phyloP scores from a whole-genome alignment of 2,329 filamentous ascomycete species.

The Aspergillus ibericus region DNA sequence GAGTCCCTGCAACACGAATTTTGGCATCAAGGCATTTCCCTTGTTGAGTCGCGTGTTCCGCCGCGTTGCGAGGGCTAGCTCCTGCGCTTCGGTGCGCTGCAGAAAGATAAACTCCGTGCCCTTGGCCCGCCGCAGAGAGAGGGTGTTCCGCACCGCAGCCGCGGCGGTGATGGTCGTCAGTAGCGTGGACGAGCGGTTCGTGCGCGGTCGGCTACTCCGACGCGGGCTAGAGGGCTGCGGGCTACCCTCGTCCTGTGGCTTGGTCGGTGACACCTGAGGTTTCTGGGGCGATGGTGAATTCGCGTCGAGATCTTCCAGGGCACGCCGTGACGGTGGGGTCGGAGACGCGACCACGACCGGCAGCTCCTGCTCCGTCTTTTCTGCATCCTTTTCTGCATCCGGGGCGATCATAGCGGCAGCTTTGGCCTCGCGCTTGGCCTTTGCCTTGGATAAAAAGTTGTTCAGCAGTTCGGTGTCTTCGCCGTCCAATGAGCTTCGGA shows the following conservation, averaged over 20 bases:
- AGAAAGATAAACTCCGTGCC: slow-evolving; percentile 48
- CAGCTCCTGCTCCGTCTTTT: slow-evolving; percentile 16
- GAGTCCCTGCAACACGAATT: slow-evolving; percentile 29
- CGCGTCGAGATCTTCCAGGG: slow-evolving; percentile 37
- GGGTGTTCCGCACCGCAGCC: slow-evolving; percentile 35
- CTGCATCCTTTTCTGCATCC: slow-evolving; percentile 19
- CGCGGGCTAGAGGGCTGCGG: slow-evolving; percentile 32
- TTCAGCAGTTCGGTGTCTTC: slow-evolving; percentile 43
- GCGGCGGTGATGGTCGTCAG: slow-evolving; percentile 22
- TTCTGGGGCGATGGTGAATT: slow-evolving; percentile 43
- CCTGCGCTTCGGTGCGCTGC: slow-evolving; percentile 43
- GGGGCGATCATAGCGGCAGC: slow-evolving; percentile 18
- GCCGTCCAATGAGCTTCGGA: slow-evolving; percentile 39
- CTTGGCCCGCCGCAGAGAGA: slow-evolving; percentile 45
- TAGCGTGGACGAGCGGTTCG: slow-evolving; percentile 16
- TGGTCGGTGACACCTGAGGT: slow-evolving; percentile 28
- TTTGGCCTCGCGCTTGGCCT: slow-evolving; percentile 43
- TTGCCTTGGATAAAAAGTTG: slow-evolving; percentile 42
- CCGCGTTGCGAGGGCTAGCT: slow-evolving; percentile 43
- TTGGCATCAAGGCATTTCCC: slow-evolving; percentile 38
- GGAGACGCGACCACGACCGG: slow-evolving; percentile 20
- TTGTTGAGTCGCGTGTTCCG: slow-evolving; percentile 47
- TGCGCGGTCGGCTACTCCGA: slow-evolving; percentile 37
- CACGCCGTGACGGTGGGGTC: slow-evolving; percentile 35
- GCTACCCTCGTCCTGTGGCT: slow-evolving; percentile 21